Evolutionary conservation across 768 basidiomycete genomes (phyloP).

Genomic region (Leccinum ochraceum): DNA sequence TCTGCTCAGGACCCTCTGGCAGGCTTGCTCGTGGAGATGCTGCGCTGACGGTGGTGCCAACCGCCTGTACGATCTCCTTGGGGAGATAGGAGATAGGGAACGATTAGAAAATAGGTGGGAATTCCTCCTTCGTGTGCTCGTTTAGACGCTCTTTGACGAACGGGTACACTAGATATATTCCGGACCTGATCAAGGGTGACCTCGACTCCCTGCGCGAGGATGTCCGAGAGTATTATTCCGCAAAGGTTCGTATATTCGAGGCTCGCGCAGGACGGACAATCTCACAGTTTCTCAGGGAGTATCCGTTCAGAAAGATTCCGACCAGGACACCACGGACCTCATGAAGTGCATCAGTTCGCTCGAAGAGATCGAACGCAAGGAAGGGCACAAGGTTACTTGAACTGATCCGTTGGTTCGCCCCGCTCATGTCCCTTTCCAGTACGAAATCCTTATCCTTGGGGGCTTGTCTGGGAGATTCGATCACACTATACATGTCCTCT

Average conservation of each 20-base stretch:
- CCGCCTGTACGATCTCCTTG: constrained; percentile 63
- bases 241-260: constrained; percentile 43
- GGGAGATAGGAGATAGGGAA: constrained; percentile 5
- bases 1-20: constrained; percentile 66
- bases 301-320: constrained; percentile 59
- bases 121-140: background rate
- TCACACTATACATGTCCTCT: constrained; percentile 90
- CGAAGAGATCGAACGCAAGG: constrained; percentile 51
- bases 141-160: constrained; percentile 2
- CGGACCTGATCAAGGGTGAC: constrained; percentile 92
- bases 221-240: constrained; percentile 67
- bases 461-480: constrained; percentile 91
- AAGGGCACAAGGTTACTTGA: constrained; percentile 39
- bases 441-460: constrained; percentile 78
- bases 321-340: constrained; percentile 89
- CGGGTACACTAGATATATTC: constrained; percentile 55
- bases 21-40: constrained; percentile 48
- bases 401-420: background rate
- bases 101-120: constrained; percentile 19
- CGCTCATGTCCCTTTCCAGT: constrained; percentile 35
- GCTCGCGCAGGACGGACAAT: background rate
- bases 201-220: constrained; percentile 84
- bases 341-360: constrained; percentile 86
- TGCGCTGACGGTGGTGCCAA: constrained; percentile 94
- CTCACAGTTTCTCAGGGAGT: constrained; percentile 54